A percentile compares a stretch with the other conserved stretches of the same genome.
Conservation (phyloP, 2,329 filamentous ascomycete species). For the Penicillium sclerotiorum region DNA sequence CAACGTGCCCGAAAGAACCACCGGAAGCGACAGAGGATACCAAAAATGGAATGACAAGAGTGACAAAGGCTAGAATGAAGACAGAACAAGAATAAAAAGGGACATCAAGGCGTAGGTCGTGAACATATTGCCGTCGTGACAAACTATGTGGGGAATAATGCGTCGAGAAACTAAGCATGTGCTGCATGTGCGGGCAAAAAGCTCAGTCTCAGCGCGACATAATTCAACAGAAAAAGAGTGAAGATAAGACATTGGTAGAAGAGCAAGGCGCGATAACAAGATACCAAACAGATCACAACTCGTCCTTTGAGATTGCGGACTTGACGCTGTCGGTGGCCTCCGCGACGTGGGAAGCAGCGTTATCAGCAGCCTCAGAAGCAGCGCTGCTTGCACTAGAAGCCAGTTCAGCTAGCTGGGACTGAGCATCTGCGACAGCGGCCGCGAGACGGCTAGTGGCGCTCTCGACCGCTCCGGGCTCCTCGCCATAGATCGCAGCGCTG, state of each 20-base stretch:
- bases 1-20: neutral
- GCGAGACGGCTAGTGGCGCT: constrained; percentile 35
- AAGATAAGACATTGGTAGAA: constrained; percentile 13
- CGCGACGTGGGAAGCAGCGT: constrained; percentile 47
- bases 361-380: constrained; percentile 38
- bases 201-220: constrained; percentile 6
- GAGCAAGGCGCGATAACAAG: constrained; percentile 1
- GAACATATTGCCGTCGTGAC: constrained; percentile 28
- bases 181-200: constrained; percentile 12
- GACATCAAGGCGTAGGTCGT: constrained; percentile 25
- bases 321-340: constrained; percentile 51
- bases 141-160: constrained; percentile 42
- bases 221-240: constrained; percentile 8
- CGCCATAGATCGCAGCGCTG: constrained; percentile 59
- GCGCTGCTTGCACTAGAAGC: constrained; percentile 36
- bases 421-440: constrained; percentile 40
- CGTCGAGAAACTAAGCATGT: constrained; percentile 21
- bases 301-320: constrained; percentile 42
- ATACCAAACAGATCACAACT: constrained; percentile 24
- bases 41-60: constrained; percentile 9
- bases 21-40: neutral
- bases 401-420: constrained; percentile 34
- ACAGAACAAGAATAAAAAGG: constrained; percentile 10
- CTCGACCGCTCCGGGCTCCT: constrained; percentile 41
- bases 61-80: no score